Base-by-base conservation (phyloP, 768 basidiomycete genomes). In the Suillus paluster region DNA sequence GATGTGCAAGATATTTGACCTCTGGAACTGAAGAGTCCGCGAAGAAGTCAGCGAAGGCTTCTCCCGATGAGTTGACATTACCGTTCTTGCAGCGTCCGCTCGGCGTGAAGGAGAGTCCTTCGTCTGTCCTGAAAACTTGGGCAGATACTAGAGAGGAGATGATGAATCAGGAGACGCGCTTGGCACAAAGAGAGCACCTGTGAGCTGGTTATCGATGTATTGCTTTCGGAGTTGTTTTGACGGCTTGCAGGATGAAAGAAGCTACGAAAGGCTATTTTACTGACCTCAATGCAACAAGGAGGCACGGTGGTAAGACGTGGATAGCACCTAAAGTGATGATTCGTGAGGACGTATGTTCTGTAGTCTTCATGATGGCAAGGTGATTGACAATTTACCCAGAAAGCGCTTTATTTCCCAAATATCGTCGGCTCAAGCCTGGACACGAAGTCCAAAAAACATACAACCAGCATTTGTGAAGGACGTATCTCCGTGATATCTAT, bases 221-320 rank as follows among this genome's bases (percentile, higher is more conserved):
- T 3, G 7, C 41, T 11, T 25, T 27, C 10, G 30, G 30, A 48
- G 54, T 25, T 21, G 12, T 12, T 63, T 68, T 34, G 64, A 44
- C 12, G 34, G 17, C 27, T 10, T 57, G 25, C 2, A 66, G 88
- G 44, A 78, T 89, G 62, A 81, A 85, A 63, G 83, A 88, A 71
- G 86, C 82, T 0, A 83, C 86, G 14, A 91, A 89, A 70, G 94
- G 95, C 0, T 97, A 98, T 76, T 98, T 94, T 69, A 83, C 91
- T 57, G 97, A 98, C 72, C 80, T 89, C 44, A 91, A 92, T 68
- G 87, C 89, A 71, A 90, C 92, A 2, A 80, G 90, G 56, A 83
- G 83, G 46, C 86, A 94, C 67, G 95, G 94, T 17, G 97, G 97
- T 17, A 99, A 99, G 78, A 90, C 91, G 10, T 99, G 94, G 95